Conservation (phyloP, 2,329 filamentous ascomycete genomes). For the Cadophora sp. region DNA sequence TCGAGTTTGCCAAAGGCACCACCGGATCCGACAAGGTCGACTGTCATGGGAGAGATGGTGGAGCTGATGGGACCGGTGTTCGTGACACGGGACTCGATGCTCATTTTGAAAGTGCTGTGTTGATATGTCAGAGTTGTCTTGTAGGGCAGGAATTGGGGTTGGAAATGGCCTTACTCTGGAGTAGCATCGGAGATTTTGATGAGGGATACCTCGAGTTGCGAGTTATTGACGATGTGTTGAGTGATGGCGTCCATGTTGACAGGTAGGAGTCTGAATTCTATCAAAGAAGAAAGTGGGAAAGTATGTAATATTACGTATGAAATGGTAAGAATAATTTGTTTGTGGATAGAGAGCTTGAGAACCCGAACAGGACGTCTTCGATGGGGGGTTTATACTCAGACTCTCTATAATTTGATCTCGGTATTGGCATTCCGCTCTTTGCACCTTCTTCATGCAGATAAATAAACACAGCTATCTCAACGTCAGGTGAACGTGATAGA, state of each 20-base stretch:
- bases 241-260: conserved; percentile 29
- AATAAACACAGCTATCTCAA: background rate
- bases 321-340: background rate
- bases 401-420: no score
- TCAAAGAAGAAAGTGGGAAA: no score
- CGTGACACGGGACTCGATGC: conserved; percentile 18
- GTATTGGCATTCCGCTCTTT: no score
- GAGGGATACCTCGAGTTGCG: conserved; percentile 23
- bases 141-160: no score
- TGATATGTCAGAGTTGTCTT: background rate
- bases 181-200: conserved; percentile 32
- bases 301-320: background rate
- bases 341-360: background rate
- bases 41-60: conserved; percentile 24
- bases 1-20: conserved; percentile 23
- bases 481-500: no score
- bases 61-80: conserved; percentile 24
- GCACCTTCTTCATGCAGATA: background rate
- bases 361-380: background rate
- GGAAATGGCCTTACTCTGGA: conserved; percentile 17
- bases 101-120: conserved; percentile 29
- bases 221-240: conserved; percentile 24
- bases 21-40: conserved; percentile 22
- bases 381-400: background rate
- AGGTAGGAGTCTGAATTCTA: no score